These are phyloP conservation scores for Sisymbrium irio DNA, from an alignment of 345 rosid genomes.

Conservation along the genomic window DNA sequence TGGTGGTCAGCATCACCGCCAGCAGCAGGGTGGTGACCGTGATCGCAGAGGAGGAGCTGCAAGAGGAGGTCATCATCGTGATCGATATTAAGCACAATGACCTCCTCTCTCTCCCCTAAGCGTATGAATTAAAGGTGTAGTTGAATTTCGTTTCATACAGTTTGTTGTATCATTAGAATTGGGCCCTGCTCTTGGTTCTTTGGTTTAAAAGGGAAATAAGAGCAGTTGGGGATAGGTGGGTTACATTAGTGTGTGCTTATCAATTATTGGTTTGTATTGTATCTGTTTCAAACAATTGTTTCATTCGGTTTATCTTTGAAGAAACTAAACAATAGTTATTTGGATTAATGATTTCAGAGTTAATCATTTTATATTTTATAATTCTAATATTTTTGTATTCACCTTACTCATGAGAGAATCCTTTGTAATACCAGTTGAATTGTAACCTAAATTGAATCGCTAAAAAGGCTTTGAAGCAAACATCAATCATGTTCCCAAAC, in stretches of 20 bases:
- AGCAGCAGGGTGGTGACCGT: conserved; percentile 29
- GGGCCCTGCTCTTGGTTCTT: not conserved
- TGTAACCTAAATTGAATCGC: not conserved
- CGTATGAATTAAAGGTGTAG: conserved; percentile 19
- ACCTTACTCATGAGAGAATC: not conserved
- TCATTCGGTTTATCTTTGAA: not conserved
- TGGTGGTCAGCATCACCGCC: conserved; percentile 31
- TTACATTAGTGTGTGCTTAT: too few relatives aligned
- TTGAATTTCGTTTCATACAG: not conserved
- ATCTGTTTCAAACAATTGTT: not conserved
- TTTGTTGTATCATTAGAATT: conserved; percentile 28
- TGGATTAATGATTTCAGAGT: not conserved
- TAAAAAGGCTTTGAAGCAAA: not conserved
- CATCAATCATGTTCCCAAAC: not conserved
- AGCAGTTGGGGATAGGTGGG: conserved; percentile 7
- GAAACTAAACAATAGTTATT: not conserved
- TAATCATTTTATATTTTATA: not conserved
- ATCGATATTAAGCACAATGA: conserved; percentile 19
- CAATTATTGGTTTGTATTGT: conserved; percentile 20
- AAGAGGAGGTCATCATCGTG: conserved; percentile 11
- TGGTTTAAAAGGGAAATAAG: not conserved
- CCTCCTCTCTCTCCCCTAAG: not conserved
- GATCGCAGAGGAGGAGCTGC: conserved; percentile 25
- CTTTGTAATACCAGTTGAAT: not conserved
- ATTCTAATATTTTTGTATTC: not conserved